These are phyloP conservation scores for Hyphopichia homilentoma DNA, from an alignment of 805 yeast genomes.

Conservation along the genomic window DNA sequence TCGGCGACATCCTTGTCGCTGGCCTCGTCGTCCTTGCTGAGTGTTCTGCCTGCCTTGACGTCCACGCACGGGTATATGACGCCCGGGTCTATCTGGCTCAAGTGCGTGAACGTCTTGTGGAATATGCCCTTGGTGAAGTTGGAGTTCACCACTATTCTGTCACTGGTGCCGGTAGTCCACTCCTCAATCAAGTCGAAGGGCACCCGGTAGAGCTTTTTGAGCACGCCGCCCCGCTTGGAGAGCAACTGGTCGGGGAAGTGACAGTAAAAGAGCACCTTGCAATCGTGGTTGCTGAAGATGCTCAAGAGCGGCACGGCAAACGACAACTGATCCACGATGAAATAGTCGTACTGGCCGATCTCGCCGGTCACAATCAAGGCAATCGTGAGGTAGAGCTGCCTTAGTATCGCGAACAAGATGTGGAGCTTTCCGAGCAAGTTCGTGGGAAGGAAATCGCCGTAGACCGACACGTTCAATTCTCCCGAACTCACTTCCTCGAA, in stretches of 20 bases:
- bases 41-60: conserved; percentile 16
- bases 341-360: conserved; percentile 56
- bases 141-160: conserved; percentile 83
- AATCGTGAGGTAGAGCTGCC: conserved; percentile 69
- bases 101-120: conserved; percentile 52
- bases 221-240: conserved; percentile 51
- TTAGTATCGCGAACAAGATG: conserved; percentile 75
- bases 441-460: conserved; percentile 84
- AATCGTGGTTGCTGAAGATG: conserved; percentile 31
- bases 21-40: conserved; percentile 12
- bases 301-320: conserved; percentile 74
- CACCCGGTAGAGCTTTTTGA: conserved; percentile 64
- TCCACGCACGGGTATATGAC: conserved; percentile 83
- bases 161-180: conserved; percentile 71
- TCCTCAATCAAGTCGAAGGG: conserved; percentile 88
- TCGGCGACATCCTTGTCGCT: conserved; percentile 28
- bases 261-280: conserved; percentile 79
- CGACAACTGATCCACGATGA: conserved; percentile 84
- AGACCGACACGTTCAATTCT: conserved; percentile 58
- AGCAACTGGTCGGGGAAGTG: conserved; percentile 92
- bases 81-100: conserved; percentile 39
- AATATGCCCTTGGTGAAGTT: conserved; percentile 74
- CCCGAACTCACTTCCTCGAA: conserved; percentile 81
- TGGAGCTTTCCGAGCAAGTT: conserved; percentile 61
- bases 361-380: conserved; percentile 46